These are phyloP conservation scores for Cornus kousa DNA, from an alignment of 148 eudicot species.

Conservation along the genomic window DNA sequence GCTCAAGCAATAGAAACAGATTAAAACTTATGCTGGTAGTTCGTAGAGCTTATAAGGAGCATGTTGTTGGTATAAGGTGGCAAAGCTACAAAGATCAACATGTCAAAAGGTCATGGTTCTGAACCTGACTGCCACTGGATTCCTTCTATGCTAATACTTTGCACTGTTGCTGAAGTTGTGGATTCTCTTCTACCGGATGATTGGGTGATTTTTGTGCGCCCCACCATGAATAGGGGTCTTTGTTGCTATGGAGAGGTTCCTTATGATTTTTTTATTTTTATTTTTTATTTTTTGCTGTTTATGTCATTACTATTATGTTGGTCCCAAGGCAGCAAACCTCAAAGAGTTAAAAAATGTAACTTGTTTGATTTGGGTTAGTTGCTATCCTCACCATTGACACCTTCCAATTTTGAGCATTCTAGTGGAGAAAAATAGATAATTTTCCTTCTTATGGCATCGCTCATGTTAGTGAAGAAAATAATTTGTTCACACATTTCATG, in stretches of 20 bases:
- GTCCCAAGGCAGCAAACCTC: conserved; percentile 5
- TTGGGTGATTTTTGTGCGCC: conserved; percentile 29
- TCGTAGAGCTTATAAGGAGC: conserved; percentile 42
- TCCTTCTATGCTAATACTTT: conserved; percentile 5
- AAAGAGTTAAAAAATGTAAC: conserved; percentile 5
- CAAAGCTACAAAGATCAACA: conserved; percentile 15
- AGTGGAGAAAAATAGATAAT: too few relatives aligned
- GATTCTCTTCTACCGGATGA: conserved; percentile 14
- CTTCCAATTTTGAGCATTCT: too few relatives aligned
- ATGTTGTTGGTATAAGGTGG: conserved; percentile 48
- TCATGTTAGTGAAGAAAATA: too few relatives aligned
- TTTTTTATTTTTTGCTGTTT: conserved; percentile 31
- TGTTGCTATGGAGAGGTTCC: conserved; percentile 29
- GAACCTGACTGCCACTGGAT: conserved; percentile 34
- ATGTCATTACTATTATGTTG: conserved; percentile 21
- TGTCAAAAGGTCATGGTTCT: conserved; percentile 32
- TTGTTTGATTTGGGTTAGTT: too few relatives aligned
- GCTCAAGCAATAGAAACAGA: too few relatives aligned
- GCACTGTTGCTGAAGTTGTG: conserved; percentile 30
- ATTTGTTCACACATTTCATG: too few relatives aligned
- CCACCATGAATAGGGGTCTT: conserved; percentile 29
- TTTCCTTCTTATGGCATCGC: too few relatives aligned
- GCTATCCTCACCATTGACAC: too few relatives aligned
- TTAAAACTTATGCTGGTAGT: conserved; percentile 13
- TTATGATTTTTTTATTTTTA: too few relatives aligned